Evolutionary conservation across 352 stramenopile species (phyloP), one percentile per base, ranked within the genome.

Genomic region (Phytopythium delawarense): DNA sequence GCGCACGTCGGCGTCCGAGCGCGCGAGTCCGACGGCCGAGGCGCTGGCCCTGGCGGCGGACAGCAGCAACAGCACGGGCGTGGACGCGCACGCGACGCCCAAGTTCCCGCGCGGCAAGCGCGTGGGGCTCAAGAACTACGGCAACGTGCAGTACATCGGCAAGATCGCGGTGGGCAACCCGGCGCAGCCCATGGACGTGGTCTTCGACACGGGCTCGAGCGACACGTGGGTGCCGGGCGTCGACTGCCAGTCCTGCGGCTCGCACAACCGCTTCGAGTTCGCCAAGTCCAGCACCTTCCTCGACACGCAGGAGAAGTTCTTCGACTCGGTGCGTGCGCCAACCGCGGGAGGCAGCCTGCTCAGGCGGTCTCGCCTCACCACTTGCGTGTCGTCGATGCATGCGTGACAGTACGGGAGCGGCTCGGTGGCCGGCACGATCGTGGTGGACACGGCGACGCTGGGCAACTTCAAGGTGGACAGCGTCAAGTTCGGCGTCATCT

Each of bases 91-190:
- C 49, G 6, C 51, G 45, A 67, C 58, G 35, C 61, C 67, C 6
- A 45, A 30, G 9, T 55, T 89, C n/a, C 65, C 72, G 11, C 48
- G n/a, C 8, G 59, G 60, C 48, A 81, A 86, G 57, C 76, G 74
- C 57, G 74, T 88, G 45, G 40, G 63, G 60, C 66, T 92, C 55
- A 79, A 87, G 59, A 94, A 94, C 71, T 94, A 89, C 62, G 84
- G 84, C 71, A 94, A 91, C 54, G 84, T 94, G 30, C 84, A 94
- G 70, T 94, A 94, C 62, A 83, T 92, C 9, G 84, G 84, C 18
- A 66, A 72, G 12, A 70, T 94, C 34, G 71, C 80, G n/a, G 87
- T 94, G 42, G 84, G 84, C 0, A 89, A 87, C 57, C 80, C 84
- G 16, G 75, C 69, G 51, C 84, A 94, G 64, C 49, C 69, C 8